Conservation (phyloP, 1,139 yeast genomes). For the Blastobotrys arbuscula region DNA sequence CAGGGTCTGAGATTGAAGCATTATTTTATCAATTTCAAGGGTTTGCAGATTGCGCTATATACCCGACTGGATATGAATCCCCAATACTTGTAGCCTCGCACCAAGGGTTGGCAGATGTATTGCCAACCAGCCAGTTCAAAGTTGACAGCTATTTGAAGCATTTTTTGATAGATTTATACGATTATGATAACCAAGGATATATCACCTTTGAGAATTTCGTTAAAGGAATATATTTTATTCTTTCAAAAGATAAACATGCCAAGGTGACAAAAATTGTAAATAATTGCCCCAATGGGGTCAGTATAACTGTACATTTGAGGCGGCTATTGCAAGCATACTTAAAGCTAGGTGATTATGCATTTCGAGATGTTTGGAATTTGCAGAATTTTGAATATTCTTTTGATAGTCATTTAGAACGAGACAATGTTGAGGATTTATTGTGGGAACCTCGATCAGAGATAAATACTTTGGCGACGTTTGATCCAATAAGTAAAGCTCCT, state of each 20-base stretch:
- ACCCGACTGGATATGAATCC: background rate
- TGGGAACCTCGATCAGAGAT: constrained; percentile 21
- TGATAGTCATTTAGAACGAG: background rate
- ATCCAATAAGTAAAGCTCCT: constrained; percentile 15
- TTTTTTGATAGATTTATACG: constrained; percentile 22
- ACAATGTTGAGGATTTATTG: constrained; percentile 13
- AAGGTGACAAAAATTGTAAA: constrained; percentile 9
- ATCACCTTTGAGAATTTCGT: constrained; percentile 24
- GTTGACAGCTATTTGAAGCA: constrained; percentile 13
- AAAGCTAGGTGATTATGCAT: constrained; percentile 21
- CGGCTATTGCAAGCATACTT: constrained; percentile 19
- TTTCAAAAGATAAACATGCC: constrained; percentile 5
- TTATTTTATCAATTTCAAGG: constrained; percentile 26
- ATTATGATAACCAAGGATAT: constrained; percentile 21
- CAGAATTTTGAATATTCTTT: background rate
- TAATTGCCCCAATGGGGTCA: constrained; percentile 2
- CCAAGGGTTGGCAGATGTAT: constrained; percentile 16
- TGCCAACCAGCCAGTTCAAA: constrained; percentile 16
- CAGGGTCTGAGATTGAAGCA: constrained; percentile 23
- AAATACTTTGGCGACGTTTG: constrained; percentile 16
- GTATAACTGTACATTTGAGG: constrained; percentile 12
- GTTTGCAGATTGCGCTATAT: constrained; percentile 16
- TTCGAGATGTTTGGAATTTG: constrained; percentile 21
- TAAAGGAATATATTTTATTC: constrained; percentile 15
- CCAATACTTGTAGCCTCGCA: background rate